phyloP scores from a whole-genome alignment of 305 asterid species.

The Nicotiana rustica region DNA sequence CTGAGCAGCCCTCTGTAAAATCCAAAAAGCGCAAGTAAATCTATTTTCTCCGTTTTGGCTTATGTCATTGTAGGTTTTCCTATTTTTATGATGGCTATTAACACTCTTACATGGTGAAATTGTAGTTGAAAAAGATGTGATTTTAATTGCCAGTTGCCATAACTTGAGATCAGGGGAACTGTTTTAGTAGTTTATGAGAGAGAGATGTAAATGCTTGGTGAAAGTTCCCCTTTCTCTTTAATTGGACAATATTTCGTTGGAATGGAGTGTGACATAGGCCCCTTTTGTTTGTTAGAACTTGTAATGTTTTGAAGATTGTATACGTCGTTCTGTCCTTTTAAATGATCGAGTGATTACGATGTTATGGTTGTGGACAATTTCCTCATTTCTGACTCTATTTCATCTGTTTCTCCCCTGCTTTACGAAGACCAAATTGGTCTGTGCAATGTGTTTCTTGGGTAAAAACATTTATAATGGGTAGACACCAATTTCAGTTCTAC shows the following conservation, averaged over 20 bases:
- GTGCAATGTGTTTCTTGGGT: neutral
- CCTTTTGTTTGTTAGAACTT: slow-evolving; percentile 20
- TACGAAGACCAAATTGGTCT: neutral
- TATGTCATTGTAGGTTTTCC: neutral
- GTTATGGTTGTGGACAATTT: neutral
- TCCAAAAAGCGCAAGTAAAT: slow-evolving; percentile 67
- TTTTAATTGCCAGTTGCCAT: slow-evolving; percentile 14
- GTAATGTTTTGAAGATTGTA: neutral
- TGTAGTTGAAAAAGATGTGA: slow-evolving; percentile 31
- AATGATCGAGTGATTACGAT: slow-evolving; percentile 19
- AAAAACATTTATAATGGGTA: neutral
- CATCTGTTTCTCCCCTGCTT: neutral
- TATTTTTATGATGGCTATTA: slow-evolving; percentile 21
- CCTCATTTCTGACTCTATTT: neutral
- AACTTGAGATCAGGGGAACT: slow-evolving; percentile 28
- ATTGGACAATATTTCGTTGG: neutral
- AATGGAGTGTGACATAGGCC: neutral
- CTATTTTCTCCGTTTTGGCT: slow-evolving; percentile 25
- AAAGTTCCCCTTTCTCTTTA: slow-evolving; percentile 18
- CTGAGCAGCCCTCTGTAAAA: slow-evolving; percentile 66
- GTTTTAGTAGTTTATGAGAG: neutral
- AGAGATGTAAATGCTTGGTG: slow-evolving; percentile 13
- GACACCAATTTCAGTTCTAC: neutral
- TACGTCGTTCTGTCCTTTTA: slow-evolving; percentile 2
- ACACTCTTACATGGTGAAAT: slow-evolving; percentile 26